A percentile compares a stretch with the other conserved stretches of the same genome.
These are phyloP conservation scores for Coemansia asiatica DNA, from an alignment of 192 early-diverging fungal species.

Conservation along the genomic window DNA sequence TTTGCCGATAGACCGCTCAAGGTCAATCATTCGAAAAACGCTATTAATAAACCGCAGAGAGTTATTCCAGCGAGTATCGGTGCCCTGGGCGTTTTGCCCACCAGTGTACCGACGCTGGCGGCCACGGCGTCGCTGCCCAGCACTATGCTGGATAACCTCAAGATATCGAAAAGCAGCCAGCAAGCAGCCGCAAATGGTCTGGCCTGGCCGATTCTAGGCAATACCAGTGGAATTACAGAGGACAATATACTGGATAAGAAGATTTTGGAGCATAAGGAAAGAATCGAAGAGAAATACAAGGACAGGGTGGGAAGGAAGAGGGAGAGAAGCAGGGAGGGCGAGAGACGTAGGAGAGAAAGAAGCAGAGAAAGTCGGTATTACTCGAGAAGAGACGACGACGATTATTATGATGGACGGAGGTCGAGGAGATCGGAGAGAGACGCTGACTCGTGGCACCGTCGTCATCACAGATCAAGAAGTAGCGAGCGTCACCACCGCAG, in stretches of 20 bases:
- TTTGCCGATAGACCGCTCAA: constrained; percentile 66
- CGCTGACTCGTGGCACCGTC: constrained; percentile 10
- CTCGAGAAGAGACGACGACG: constrained; percentile 5
- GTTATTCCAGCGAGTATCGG: not conserved
- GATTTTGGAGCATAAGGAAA: constrained; percentile 21
- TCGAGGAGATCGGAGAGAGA: constrained; percentile 11
- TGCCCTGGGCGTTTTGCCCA: not conserved
- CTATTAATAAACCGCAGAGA: constrained; percentile 65
- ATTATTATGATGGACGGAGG: constrained; percentile 7
- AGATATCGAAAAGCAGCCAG: not conserved
- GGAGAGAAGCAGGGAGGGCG: not conserved
- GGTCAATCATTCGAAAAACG: constrained; percentile 76
- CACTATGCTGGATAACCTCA: constrained; percentile 12
- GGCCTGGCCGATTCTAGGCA: constrained; percentile 46
- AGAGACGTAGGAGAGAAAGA: constrained; percentile 1
- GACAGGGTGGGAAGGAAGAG: not conserved
- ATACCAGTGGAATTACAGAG: constrained; percentile 6
- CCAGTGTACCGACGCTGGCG: constrained; percentile 29
- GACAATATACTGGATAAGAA: constrained; percentile 1
- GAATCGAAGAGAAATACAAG: constrained; percentile 24
- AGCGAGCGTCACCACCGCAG: constrained; percentile 17
- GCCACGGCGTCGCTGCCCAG: constrained; percentile 38
- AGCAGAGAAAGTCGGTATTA: not conserved
- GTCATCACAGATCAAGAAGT: constrained; percentile 22
- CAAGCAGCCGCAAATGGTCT: constrained; percentile 14